These are phyloP conservation scores for Magnaporthales sp. DNA, from an alignment of 2,329 filamentous ascomycete species.

Conservation along the genomic window DNA sequence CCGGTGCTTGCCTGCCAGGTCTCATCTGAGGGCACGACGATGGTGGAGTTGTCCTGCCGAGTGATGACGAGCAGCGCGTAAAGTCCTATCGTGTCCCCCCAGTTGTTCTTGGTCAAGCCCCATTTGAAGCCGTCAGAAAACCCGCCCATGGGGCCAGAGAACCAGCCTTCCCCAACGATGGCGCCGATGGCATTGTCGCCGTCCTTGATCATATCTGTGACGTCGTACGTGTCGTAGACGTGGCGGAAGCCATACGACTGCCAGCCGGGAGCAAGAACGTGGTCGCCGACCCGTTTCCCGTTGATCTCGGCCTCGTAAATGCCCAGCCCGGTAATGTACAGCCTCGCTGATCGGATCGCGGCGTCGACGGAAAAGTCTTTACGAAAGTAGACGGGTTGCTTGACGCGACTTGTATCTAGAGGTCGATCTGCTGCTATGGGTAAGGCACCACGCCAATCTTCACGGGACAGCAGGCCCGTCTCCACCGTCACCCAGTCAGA, in stretches of 20 bases:
- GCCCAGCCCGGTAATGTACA: conserved; percentile 26
- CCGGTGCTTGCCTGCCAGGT: conserved; percentile 16
- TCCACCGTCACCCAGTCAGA: conserved; percentile 11
- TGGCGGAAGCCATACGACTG: conserved; percentile 29
- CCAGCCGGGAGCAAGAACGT: conserved; percentile 30
- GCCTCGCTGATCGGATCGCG: conserved; percentile 13
- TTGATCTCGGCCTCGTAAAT: conserved; percentile 27
- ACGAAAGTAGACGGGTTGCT: conserved; percentile 12
- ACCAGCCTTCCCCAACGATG: conserved; percentile 38
- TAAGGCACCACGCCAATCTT: conserved; percentile 8
- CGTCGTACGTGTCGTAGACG: conserved; percentile 33
- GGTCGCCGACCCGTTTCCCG: conserved; percentile 19
- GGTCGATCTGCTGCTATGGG: background rate
- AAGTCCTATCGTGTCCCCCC: conserved; percentile 28
- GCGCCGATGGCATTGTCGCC: conserved; percentile 20
- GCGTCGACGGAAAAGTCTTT: conserved; percentile 10
- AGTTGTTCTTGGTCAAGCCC: conserved; percentile 21
- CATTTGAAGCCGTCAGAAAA: conserved; percentile 9
- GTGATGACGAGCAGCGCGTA: conserved; percentile 27
- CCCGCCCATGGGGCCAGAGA: conserved; percentile 21
- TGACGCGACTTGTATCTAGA: background rate
- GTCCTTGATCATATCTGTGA: conserved; percentile 21
- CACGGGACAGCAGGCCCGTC: conserved; percentile 8
- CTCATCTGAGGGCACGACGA: background rate
- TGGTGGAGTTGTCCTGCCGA: background rate